A percentile compares a stretch with the other conserved stretches of the same genome.
These are phyloP conservation scores for Cercis canadensis DNA, from an alignment of 306 rosid species.

Conservation along the genomic window DNA sequence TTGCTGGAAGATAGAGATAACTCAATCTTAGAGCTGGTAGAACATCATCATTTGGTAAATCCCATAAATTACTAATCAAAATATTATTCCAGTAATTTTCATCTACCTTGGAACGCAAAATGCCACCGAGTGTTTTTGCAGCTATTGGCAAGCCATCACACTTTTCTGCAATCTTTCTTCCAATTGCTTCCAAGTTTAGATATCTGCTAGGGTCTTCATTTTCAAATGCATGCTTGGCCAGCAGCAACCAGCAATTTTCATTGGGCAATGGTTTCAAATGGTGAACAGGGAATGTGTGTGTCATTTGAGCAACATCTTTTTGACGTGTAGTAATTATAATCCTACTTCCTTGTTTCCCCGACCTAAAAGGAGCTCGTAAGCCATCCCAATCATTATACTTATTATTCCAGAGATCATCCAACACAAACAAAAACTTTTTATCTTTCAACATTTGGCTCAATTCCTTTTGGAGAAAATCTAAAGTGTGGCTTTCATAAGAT, in stretches of 20 bases:
- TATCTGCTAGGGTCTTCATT: neutral
- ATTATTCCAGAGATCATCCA: conserved; percentile 60
- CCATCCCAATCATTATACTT: conserved; percentile 54
- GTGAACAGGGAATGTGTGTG: conserved; percentile 41
- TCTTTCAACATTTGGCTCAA: conserved; percentile 34
- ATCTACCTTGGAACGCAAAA: conserved; percentile 39
- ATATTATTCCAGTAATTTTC: conserved; percentile 45
- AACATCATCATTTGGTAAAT: conserved; percentile 42
- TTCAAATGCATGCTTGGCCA: conserved; percentile 46
- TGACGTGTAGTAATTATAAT: conserved; percentile 51
- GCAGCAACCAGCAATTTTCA: conserved; percentile 47
- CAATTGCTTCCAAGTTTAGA: conserved; percentile 39
- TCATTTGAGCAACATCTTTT: conserved; percentile 39
- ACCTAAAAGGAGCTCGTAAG: conserved; percentile 28
- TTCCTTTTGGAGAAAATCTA: conserved; percentile 48
- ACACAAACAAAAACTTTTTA: conserved; percentile 49
- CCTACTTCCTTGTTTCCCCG: conserved; percentile 53
- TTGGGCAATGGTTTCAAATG: conserved; percentile 32
- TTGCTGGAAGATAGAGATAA: conserved; percentile 32
- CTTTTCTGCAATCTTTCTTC: conserved; percentile 41
- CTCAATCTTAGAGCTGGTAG: conserved; percentile 33
- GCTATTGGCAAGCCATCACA: conserved; percentile 60
- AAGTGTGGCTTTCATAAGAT: conserved; percentile 26
- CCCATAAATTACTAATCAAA: conserved; percentile 42
- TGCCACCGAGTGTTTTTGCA: conserved; percentile 48